A percentile compares a stretch with the other conserved stretches of the same genome.
Conservation (phyloP, 352 stramenopile species). For the Phytophthora meadii region DNA sequence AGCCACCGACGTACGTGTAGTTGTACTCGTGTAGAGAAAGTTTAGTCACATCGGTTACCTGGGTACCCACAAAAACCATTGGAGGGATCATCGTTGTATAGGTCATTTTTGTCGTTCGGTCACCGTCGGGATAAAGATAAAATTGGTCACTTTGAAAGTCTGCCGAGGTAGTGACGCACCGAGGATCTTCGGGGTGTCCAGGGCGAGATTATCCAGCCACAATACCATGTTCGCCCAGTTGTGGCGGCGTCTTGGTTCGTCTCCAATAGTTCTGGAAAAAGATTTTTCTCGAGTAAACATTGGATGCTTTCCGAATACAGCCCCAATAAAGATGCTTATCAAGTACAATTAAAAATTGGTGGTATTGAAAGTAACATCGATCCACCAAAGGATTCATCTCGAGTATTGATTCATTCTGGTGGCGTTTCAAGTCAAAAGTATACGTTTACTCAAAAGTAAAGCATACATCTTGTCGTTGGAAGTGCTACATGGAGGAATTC, state of each 20-base stretch:
- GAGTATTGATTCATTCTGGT: no score
- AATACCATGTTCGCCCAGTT: neutral
- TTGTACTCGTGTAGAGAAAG: neutral
- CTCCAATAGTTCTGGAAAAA: no score
- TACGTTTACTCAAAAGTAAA: no score
- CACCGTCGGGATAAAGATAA: neutral
- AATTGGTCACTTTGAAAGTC: neutral
- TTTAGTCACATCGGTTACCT: neutral
- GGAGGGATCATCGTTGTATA: neutral
- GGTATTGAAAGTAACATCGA: no score
- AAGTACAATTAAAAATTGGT: no score
- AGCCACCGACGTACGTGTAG: neutral
- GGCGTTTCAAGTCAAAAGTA: no score
- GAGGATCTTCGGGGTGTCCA: neutral
- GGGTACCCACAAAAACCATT: neutral
- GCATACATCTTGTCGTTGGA: no score
- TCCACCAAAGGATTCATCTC: no score
- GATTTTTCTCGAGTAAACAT: no score
- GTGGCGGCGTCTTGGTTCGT: neutral
- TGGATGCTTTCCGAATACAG: no score
- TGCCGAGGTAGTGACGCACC: neutral
- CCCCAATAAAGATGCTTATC: no score
- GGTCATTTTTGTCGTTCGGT: neutral
- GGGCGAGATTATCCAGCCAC: neutral
- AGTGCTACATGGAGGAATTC: no score